Conservation (phyloP, 2,329 filamentous ascomycete genomes). For the Westerdykella sp. region DNA sequence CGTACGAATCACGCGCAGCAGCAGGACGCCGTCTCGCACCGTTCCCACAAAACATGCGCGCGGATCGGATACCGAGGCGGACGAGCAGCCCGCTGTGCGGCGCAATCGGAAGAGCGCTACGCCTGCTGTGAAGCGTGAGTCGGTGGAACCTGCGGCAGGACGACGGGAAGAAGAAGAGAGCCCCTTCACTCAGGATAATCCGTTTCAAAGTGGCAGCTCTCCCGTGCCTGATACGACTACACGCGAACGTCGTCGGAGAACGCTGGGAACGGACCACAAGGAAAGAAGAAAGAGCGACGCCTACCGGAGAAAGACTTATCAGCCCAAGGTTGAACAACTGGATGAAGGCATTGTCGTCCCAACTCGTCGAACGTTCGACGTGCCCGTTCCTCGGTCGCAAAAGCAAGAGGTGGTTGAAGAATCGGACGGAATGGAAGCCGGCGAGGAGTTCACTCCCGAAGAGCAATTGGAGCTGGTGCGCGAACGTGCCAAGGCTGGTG, state of each 20-base stretch:
- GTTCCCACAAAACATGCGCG: slow-evolving; percentile 42
- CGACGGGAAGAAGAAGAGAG: slow-evolving; percentile 46
- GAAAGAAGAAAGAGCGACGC: slow-evolving; percentile 41
- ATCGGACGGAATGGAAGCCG: slow-evolving; percentile 54
- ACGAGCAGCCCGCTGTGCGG: slow-evolving; percentile 29
- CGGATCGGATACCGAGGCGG: slow-evolving; percentile 30
- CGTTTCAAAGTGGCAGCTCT: slow-evolving; percentile 82
- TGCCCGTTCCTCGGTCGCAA: slow-evolving; percentile 45
- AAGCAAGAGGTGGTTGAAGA: slow-evolving; percentile 37
- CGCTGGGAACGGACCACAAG: slow-evolving; percentile 38
- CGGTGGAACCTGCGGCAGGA: slow-evolving; percentile 46
- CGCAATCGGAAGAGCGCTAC: slow-evolving; percentile 37
- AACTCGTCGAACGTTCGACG: slow-evolving; percentile 54
- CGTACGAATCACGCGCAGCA: slow-evolving; percentile 6
- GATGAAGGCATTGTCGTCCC: slow-evolving; percentile 51
- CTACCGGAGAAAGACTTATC: slow-evolving; percentile 40
- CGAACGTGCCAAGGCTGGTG: slow-evolving; percentile 55
- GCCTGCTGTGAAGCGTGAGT: slow-evolving; percentile 41
- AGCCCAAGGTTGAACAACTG: slow-evolving; percentile 39
- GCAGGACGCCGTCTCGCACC: slow-evolving; percentile 33
- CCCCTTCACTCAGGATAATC: slow-evolving; percentile 83
- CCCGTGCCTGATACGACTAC: slow-evolving; percentile 41
- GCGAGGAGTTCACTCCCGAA: slow-evolving; percentile 92
- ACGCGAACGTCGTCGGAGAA: slow-evolving; percentile 48
- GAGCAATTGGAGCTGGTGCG: slow-evolving; percentile 70